Conservation (phyloP, 139 green algal species). For the Chloropicon primus region DNA sequence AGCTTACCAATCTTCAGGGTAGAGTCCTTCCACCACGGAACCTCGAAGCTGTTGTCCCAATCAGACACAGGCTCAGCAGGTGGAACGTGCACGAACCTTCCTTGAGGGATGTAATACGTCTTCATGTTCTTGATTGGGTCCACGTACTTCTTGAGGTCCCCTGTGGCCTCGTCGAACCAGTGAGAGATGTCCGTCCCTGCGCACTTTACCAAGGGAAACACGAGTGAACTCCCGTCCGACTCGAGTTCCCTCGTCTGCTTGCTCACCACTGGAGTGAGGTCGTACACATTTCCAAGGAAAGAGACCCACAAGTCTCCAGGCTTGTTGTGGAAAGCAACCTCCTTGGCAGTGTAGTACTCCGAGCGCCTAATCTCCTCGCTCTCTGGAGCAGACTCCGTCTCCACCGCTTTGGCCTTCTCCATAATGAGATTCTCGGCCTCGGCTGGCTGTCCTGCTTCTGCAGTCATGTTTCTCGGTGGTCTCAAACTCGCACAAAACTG, state of each 20-base stretch:
- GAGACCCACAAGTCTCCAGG: constrained; percentile 59
- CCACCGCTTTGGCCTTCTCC: neutral
- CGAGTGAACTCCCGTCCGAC: constrained; percentile 20
- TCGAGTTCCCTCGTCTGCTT: neutral
- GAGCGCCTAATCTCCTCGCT: neutral
- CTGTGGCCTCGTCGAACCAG: constrained; percentile 36
- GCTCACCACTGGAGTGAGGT: constrained; percentile 40
- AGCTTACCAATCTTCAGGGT: constrained; percentile 34
- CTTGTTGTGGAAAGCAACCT: constrained; percentile 46
- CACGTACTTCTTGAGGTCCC: constrained; percentile 32
- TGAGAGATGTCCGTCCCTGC: constrained; percentile 55
- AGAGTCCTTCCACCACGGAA: constrained; percentile 51
- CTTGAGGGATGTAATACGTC: constrained; percentile 32
- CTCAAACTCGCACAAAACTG: too few species aligned
- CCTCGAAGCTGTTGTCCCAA: constrained; percentile 36
- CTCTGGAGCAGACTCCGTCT: neutral
- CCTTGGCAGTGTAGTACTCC: neutral
- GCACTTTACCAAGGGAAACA: constrained; percentile 38
- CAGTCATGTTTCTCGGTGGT: neutral
- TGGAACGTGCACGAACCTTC: constrained; percentile 47
- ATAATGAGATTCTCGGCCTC: neutral
- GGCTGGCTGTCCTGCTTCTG: neutral
- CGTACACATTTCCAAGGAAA: constrained; percentile 40
- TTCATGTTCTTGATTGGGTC: constrained; percentile 38
- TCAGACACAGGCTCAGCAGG: constrained; percentile 34